Base-by-base conservation (phyloP, 768 basidiomycete species). In the Peribolospora baueri region DNA sequence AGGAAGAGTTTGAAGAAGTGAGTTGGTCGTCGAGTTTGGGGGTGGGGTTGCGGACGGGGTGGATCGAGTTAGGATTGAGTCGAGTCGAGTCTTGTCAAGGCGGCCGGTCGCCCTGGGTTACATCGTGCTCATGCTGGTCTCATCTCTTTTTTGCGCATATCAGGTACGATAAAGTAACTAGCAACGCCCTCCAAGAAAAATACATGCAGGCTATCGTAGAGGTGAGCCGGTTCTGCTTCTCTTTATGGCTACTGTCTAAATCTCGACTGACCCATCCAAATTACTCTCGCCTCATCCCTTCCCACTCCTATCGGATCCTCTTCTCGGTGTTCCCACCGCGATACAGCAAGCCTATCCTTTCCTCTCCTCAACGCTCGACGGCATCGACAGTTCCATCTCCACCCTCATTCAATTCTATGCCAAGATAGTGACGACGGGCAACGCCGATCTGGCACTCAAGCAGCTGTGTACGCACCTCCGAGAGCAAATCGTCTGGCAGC, bases 1-100 rank as follows among this genome's bases (percentile, higher is more conserved):
- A 76, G 85, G 61, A 95, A 95, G 72, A 88, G 91, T 43, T 66
- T 90, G 64, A 95, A 95, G 70, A 95, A 95, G 82, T 87, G 65
- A 56, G 77, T 67, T 40, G 9, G 0, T 5, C n/a, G 51, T 54
- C 25, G 25, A 25, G 25, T 25, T 25, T 25, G 8, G 7, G 43
- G 43, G 43, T 7, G 43, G 7, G 7, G 43, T 7, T 13, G 43
- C 7, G 43, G 7, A 7, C 43, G 43, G 43, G 25, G 25, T 25
- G 25, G 25, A 25, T 25, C 25, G 25, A 25, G 25, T 25, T 25
- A 25, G 25, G 25, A 25, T 25, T 25, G 25, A 25, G 25, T 25
- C 25, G 25, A 25, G 25, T 25, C 43, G 43, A 45, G 25, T 25
- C 25, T 25, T 25, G 25, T 25, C 25, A 25, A n/a, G n/a, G n/a